Base-by-base conservation (phyloP, 371 early-diverging fungal genomes). In the Lichtheimia ramosa region DNA sequence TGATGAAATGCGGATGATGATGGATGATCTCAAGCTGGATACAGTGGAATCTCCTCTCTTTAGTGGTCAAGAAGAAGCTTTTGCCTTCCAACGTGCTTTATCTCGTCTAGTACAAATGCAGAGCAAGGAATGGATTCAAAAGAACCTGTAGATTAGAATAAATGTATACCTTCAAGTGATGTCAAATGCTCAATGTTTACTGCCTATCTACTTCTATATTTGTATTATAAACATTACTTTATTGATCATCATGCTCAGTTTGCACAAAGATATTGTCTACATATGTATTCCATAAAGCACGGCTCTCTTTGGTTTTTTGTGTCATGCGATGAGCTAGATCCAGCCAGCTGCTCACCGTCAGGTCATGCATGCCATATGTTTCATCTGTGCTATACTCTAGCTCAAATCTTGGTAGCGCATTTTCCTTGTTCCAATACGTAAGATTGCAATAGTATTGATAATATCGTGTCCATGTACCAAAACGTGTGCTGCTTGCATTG, bases 51-150 rank as follows among this genome's bases (percentile, higher is more conserved):
- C 84, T 20, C 83, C 90, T 0, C 81, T 92, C 40, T 91, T 92
- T 68, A 84, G 91, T 8, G 95, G 93, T 13, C 91, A 93, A 49
- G 98, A 97, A 70, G 98, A 96, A 66, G 84, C 89, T 8, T 97
- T 97, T 86, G 97, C 98, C n/a, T 96, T 96, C 62, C 90, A 92
- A 68, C 81, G 98, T 54, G 94, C 96, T 2, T 71, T 96, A 42
- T 92, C 93, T 39, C 83, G 98, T 51, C 64, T 97, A 53, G 83
- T 89, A 27, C 95, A 97, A 71, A 98, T 96, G 97, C 94, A 93
- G 63, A 75, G 84, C 61, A 70, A 73, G 25, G 75, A 82, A 48
- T 86, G 83, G 84, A 74, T 77, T 0, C 63, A 71, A 24, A 62
- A 66, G 49, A 67, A 74, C 24, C 21, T 51, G 39, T 13, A 42